Evolutionary conservation across 257 asterid species (phyloP).

Genomic region (Solanum paucissectum): DNA sequence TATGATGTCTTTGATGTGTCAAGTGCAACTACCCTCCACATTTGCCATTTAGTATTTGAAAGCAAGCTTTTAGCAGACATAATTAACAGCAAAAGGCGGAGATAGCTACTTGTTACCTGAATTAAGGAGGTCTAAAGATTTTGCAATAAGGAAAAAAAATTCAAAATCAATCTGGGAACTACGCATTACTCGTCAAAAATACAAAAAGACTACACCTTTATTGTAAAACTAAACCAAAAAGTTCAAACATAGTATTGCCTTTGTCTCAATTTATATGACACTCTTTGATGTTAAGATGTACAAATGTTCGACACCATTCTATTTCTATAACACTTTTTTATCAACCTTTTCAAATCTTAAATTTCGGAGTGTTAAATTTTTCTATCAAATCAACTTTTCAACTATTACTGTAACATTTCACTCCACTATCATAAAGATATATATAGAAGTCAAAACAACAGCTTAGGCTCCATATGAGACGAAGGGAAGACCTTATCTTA

Average conservation of each 20-base stretch:
- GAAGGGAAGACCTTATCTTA: background rate
- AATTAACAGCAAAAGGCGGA: background rate
- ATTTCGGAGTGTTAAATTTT: background rate
- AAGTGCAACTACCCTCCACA: background rate
- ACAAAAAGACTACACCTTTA: background rate
- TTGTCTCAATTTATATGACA: background rate
- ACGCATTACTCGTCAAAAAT: background rate
- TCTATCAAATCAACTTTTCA: background rate
- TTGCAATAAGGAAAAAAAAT: background rate
- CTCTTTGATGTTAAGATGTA: background rate
- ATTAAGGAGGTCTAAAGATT: background rate
- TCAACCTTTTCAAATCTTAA: background rate
- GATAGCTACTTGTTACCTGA: background rate
- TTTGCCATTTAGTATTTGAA: background rate
- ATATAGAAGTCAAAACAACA: background rate
- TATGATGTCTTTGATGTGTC: background rate
- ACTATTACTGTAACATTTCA: background rate
- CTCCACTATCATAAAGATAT: background rate
- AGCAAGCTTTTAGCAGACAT: background rate
- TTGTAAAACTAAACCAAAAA: background rate
- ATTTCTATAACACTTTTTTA: background rate
- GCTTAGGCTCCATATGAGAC: background rate
- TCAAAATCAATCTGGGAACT: background rate
- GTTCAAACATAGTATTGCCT: background rate
- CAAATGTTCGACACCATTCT: background rate